phyloP scores from a whole-genome alignment of 2,329 filamentous ascomycete species.

The Orbilia oligospora region DNA sequence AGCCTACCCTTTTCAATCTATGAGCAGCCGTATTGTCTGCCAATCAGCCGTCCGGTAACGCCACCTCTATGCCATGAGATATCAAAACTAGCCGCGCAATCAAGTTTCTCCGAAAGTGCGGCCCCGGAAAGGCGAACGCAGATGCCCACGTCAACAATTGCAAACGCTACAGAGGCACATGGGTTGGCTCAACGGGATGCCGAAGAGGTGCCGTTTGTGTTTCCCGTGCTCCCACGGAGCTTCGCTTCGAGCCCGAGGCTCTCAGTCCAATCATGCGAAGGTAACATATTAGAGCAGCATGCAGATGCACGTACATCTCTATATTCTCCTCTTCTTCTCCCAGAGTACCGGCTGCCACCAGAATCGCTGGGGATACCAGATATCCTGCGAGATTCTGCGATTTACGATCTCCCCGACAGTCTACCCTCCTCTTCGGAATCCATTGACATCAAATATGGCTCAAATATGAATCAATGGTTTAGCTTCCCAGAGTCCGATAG shows the following conservation, averaged over 20 bases:
- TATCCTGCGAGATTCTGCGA: neutral
- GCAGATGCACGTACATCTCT: neutral
- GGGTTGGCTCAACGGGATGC: neutral
- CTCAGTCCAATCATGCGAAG: neutral
- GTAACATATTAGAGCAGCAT: neutral
- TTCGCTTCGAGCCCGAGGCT: neutral
- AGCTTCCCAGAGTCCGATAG: slow-evolving; percentile 10
- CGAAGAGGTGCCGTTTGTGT: neutral
- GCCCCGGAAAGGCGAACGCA: neutral
- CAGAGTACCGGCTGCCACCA: neutral
- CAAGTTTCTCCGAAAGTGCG: neutral
- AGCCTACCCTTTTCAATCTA: neutral
- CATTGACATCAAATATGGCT: neutral
- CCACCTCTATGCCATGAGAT: neutral
- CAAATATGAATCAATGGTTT: neutral
- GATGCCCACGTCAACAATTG: neutral
- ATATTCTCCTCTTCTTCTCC: slow-evolving; percentile 6
- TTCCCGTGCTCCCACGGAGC: slow-evolving; percentile 4
- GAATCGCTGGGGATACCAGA: neutral
- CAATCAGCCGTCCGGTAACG: slow-evolving; percentile 43
- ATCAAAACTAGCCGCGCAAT: neutral
- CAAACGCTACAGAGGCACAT: too few species aligned
- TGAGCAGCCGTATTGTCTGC: slow-evolving; percentile 2
- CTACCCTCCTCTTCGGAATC: slow-evolving; percentile 20
- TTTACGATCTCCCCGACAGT: slow-evolving; percentile 27